Conservation (phyloP, 768 basidiomycete species). For the Pleurotus pulmonarius region DNA sequence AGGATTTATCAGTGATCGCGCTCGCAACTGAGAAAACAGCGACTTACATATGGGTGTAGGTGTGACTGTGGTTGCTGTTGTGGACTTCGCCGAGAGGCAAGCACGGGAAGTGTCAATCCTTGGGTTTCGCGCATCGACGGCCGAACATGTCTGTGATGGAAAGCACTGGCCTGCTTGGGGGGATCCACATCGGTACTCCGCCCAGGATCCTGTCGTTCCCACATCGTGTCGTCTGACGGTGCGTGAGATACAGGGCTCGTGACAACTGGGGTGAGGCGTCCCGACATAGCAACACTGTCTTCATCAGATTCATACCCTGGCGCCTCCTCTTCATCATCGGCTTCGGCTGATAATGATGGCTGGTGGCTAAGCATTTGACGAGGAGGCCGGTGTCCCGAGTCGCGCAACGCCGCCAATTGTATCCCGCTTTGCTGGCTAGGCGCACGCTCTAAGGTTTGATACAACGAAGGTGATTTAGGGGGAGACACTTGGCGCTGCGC, state of each 20-base stretch:
- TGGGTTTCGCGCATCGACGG: constrained; percentile 11
- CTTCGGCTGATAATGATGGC: constrained; percentile 10
- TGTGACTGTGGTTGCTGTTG: constrained; percentile 25
- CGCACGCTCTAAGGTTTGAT: background rate
- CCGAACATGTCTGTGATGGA: constrained; percentile 11
- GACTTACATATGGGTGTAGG: constrained; percentile 42
- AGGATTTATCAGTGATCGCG: background rate
- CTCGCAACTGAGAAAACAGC: background rate
- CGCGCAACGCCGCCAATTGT: background rate
- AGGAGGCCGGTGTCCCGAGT: background rate
- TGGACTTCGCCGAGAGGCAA: constrained; percentile 1
- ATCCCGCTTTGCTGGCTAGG: constrained; percentile 1
- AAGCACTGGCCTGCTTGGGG: constrained; percentile 15
- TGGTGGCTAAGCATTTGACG: constrained; percentile 9
- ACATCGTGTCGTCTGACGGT: constrained; percentile 25
- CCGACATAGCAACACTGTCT: constrained; percentile 23
- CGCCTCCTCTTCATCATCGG: constrained; percentile 27
- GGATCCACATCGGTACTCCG: constrained; percentile 11
- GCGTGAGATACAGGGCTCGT: constrained; percentile 22
- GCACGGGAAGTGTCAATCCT: constrained; percentile 12
- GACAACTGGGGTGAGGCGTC: constrained; percentile 15
- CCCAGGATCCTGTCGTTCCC: constrained; percentile 20
- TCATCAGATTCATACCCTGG: constrained; percentile 38
- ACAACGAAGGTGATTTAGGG: constrained; percentile 3
- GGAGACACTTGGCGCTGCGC: constrained; percentile 20